A percentile compares a stretch with the other conserved stretches of the same genome.
Conservation (phyloP, 2,329 filamentous ascomycete genomes). For the Penicillium sp. region DNA sequence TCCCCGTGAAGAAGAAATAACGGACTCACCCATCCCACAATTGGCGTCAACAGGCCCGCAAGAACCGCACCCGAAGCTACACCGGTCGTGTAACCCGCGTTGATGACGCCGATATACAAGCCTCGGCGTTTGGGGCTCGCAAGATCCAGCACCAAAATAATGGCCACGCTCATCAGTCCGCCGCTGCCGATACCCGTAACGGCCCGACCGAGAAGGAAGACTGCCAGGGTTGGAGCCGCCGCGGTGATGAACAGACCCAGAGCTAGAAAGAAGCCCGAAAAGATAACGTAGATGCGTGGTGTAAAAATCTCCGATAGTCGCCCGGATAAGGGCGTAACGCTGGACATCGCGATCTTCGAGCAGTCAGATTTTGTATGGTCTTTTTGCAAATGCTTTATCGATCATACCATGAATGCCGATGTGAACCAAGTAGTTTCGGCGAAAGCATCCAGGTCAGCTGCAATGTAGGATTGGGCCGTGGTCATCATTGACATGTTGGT, state of each 20-base stretch:
- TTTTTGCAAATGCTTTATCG: neutral
- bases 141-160: slow-evolving; percentile 75
- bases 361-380: neutral
- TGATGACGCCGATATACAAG: slow-evolving; percentile 70
- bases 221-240: slow-evolving; percentile 55
- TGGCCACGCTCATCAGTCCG: slow-evolving; percentile 69
- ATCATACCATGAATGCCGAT: slow-evolving; percentile 63
- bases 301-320: slow-evolving; percentile 73
- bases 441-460: slow-evolving; percentile 71
- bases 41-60: slow-evolving; percentile 62
- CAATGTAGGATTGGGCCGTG: slow-evolving; percentile 75
- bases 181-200: slow-evolving; percentile 68
- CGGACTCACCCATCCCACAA: slow-evolving; percentile 66
- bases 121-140: slow-evolving; percentile 66
- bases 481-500: slow-evolving; percentile 78
- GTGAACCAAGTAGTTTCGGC: slow-evolving; percentile 77
- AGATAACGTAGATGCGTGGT: slow-evolving; percentile 63
- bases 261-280: slow-evolving; percentile 58
- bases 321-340: slow-evolving; percentile 66
- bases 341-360: slow-evolving; percentile 55
- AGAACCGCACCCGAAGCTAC: slow-evolving; percentile 70
- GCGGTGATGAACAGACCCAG: slow-evolving; percentile 66
- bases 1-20: too few relatives aligned
- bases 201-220: slow-evolving; percentile 68
- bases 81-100: slow-evolving; percentile 69